Evolutionary conservation across 345 rosid genomes (phyloP), one percentile per base, ranked within the genome.

Genomic region (Eucalyptus pauciflora): DNA sequence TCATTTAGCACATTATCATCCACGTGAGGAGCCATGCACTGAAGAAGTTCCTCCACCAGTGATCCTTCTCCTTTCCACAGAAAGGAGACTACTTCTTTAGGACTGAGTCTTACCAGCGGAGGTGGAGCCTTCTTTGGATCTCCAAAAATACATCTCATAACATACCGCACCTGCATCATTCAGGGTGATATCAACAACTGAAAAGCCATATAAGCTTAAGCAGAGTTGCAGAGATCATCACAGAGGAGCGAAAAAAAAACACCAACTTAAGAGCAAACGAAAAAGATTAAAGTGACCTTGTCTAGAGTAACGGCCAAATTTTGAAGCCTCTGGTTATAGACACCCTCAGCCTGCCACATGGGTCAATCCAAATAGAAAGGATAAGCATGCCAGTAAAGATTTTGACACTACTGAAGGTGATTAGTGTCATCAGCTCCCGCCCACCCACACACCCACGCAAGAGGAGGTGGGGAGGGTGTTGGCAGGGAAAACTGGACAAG

Each of bases 251-350:
- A 37, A 31, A 52, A 16, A 37, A 15, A n/a, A 33, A 54, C 43
- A 86, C 25, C n/a, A 60, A 10, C 31, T 81, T 18, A 49, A 87
- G 15, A 87, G 50, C 37, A 27, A 87, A 87, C 29, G 29, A 2
- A 49, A 87, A 64, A 87, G 54, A 37, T 81, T 41, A 11, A 25
- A 92, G 85, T 90, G 91, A 98, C 99, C 99, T 98, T 98, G 94
- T 98, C 99, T 91, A 98, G 98, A 89, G 99, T 98, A 79, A 96
- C 93, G 52, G 99, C 99, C 95, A 98, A 91, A 94, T 98, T 98
- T 92, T 98, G 99, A 91, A 98, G 99, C 94, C 99, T 96, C 96
- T 98, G 99, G 92, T 98, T 98, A 93, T 96, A 97, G 88, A 98
- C 99, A 88, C 99, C 99, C 94, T 98, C 99, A 86, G 99, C 99